A percentile compares a stretch with the other conserved stretches of the same genome.
Conservation (phyloP, 768 basidiomycete species). For the Daedalea quercina region DNA sequence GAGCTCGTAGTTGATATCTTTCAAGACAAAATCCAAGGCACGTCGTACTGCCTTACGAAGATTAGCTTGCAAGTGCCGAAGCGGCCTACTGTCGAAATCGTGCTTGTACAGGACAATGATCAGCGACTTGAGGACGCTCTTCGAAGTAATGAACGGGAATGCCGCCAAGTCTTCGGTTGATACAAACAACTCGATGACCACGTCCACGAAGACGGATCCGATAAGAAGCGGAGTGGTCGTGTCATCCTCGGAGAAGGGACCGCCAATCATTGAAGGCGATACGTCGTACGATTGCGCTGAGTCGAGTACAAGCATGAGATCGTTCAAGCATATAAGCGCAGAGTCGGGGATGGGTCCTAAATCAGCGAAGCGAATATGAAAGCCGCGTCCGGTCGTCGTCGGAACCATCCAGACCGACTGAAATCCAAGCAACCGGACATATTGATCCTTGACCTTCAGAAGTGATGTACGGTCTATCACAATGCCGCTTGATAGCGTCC, state of each 20-base stretch:
- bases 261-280: slow-evolving; percentile 39
- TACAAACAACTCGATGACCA: slow-evolving; percentile 44
- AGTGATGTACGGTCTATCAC: slow-evolving; percentile 43
- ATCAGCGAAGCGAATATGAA: slow-evolving; percentile 49
- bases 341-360: slow-evolving; percentile 34
- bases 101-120: slow-evolving; percentile 69
- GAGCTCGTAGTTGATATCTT: slow-evolving; percentile 57
- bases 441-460: slow-evolving; percentile 50
- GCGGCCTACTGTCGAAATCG: slow-evolving; percentile 50
- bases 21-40: slow-evolving; percentile 42
- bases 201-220: slow-evolving; percentile 60
- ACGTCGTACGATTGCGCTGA: slow-evolving; percentile 43
- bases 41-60: slow-evolving; percentile 48
- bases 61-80: slow-evolving; percentile 46
- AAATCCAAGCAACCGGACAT: slow-evolving; percentile 51
- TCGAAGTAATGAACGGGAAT: slow-evolving; percentile 50
- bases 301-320: slow-evolving; percentile 54
- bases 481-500: slow-evolving; percentile 63
- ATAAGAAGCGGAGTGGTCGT: slow-evolving; percentile 39
- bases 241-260: slow-evolving; percentile 33
- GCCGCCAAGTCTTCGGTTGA: slow-evolving; percentile 36
- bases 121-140: slow-evolving; percentile 56
- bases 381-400: slow-evolving; percentile 39
- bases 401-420: slow-evolving; percentile 40
- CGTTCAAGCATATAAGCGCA: slow-evolving; percentile 50